phyloP scores from a whole-genome alignment of 352 stramenopile species.

The Pythium volutum region DNA sequence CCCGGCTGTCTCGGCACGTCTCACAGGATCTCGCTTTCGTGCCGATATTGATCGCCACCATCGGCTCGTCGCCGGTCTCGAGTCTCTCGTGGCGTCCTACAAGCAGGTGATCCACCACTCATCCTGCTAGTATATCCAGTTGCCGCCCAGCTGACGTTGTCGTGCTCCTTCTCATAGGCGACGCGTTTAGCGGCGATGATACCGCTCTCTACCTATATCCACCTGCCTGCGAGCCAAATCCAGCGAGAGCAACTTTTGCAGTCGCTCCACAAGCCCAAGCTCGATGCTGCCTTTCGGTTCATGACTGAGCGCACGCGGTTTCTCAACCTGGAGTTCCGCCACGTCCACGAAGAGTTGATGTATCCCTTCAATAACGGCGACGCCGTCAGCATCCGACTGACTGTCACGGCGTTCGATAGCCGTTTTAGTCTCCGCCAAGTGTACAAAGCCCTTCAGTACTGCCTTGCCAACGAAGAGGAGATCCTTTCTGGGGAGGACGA shows the following conservation, averaged over 20 bases:
- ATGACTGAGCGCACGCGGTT: constrained; percentile 11
- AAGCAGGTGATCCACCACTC: not conserved
- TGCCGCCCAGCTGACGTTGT: not conserved
- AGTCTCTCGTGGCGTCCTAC: not conserved
- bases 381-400: not conserved
- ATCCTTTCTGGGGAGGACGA: not conserved
- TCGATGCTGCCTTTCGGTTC: constrained; percentile 2
- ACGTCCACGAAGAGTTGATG: not conserved
- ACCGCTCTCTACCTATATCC: constrained; percentile 2
- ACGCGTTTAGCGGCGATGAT: not conserved
- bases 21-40: not conserved
- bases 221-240: not conserved
- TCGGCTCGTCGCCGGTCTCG: not conserved
- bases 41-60: not conserved
- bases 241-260: not conserved
- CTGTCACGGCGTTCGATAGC: not conserved
- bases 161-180: not conserved
- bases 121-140: too few species aligned
- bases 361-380: not conserved
- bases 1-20: not conserved
- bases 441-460: constrained; percentile 2
- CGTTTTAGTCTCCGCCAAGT: constrained; percentile 7
- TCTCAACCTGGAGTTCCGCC: not conserved
- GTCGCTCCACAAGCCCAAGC: not conserved
- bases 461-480: not conserved